Evolutionary conservation across 345 rosid species (phyloP).

Genomic region (Boechera divaricarpa): DNA sequence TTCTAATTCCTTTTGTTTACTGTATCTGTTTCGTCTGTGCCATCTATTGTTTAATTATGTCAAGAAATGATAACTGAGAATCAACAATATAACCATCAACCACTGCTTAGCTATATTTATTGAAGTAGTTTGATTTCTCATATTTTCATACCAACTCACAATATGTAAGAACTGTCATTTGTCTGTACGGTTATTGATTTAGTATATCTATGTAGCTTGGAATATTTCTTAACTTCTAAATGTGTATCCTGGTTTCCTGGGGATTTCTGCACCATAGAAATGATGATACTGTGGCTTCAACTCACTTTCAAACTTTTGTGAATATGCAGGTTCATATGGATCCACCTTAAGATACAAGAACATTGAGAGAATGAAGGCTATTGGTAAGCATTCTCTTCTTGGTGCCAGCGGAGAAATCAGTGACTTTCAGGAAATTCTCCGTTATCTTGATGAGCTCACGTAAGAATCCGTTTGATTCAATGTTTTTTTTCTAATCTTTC

Average conservation of each 20-base stretch:
- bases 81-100: background rate
- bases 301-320: background rate
- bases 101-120: background rate
- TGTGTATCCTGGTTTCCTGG: slow-evolving; percentile 10
- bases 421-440: slow-evolving; percentile 95
- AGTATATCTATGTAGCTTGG: background rate
- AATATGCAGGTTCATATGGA: slow-evolving; percentile 84
- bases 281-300: background rate
- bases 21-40: background rate
- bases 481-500: background rate
- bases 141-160: background rate
- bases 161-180: background rate
- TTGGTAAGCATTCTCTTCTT: slow-evolving; percentile 94
- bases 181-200: background rate
- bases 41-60: background rate
- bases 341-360: slow-evolving; percentile 92
- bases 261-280: background rate
- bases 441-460: slow-evolving; percentile 90
- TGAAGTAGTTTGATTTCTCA: background rate
- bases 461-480: slow-evolving; percentile 41
- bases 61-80: background rate
- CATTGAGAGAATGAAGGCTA: slow-evolving; percentile 80
- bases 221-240: background rate
- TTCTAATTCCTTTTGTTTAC: background rate
- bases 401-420: slow-evolving; percentile 98